A percentile compares a stretch with the other conserved stretches of the same genome.
These are phyloP conservation scores for Boletus subcaerulescens DNA, from an alignment of 768 basidiomycete genomes.

Conservation along the genomic window DNA sequence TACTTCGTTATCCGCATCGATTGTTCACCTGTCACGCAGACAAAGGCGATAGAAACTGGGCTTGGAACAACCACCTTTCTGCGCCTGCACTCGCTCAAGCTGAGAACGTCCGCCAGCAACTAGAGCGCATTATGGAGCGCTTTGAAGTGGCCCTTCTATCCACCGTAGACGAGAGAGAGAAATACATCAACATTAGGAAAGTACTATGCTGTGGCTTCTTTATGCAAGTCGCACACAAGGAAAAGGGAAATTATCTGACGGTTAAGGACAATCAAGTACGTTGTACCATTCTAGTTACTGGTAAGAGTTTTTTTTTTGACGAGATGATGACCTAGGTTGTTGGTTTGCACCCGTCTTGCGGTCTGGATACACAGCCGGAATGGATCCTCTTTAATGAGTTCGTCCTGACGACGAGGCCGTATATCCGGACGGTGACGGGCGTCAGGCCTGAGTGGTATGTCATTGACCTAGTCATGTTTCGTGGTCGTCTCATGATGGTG, in stretches of 20 bases:
- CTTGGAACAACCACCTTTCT: slow-evolving; percentile 88
- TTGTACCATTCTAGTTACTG: not conserved
- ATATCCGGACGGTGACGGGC: slow-evolving; percentile 90
- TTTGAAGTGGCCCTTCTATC: slow-evolving; percentile 77
- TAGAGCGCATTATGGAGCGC: slow-evolving; percentile 89
- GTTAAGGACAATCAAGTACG: slow-evolving; percentile 92
- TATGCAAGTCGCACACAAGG: slow-evolving; percentile 97
- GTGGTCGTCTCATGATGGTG: not conserved
- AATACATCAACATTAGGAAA: slow-evolving; percentile 72
- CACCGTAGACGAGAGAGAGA: slow-evolving; percentile 63
- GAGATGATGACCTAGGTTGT: slow-evolving; percentile 11
- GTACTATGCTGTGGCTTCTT: slow-evolving; percentile 92
- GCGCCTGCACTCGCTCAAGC: slow-evolving; percentile 82
- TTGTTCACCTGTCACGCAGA: slow-evolving; percentile 41
- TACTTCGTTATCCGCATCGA: not conserved
- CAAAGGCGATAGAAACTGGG: slow-evolving; percentile 79
- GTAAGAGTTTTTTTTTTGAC: not conserved
- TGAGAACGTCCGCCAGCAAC: slow-evolving; percentile 88
- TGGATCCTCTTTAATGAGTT: slow-evolving; percentile 97
- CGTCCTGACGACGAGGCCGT: slow-evolving; percentile 83
- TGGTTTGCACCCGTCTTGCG: slow-evolving; percentile 73
- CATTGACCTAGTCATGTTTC: not conserved
- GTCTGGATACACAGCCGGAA: slow-evolving; percentile 82
- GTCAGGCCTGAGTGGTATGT: slow-evolving; percentile 82
- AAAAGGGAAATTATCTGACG: slow-evolving; percentile 83